Evolutionary conservation across 345 rosid genomes (phyloP).

Genomic region (Arabis alpina): DNA sequence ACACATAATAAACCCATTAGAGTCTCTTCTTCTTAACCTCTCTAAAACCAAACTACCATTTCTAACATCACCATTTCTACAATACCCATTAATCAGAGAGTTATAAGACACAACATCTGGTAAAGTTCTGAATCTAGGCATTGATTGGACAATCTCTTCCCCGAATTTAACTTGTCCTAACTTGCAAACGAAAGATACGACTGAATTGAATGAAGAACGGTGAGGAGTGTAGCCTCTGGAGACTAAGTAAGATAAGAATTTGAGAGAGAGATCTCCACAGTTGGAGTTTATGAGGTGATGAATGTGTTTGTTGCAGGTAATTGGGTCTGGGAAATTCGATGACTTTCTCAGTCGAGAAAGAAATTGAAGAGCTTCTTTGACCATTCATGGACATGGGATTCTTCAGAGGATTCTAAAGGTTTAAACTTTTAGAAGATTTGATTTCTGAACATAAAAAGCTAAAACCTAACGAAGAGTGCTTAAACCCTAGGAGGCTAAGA

Average conservation of each 20-base stretch:
- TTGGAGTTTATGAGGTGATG: conserved; percentile 44
- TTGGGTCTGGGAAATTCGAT: conserved; percentile 33
- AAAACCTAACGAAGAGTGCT: conserved; percentile 15
- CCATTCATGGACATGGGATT: conserved; percentile 46
- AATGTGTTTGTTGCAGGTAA: conserved; percentile 48
- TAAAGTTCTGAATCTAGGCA: conserved; percentile 44
- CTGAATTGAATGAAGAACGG: conserved; percentile 53
- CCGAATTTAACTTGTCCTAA: conserved; percentile 44
- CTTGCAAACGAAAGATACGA: conserved; percentile 44
- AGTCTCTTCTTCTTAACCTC: conserved; percentile 23
- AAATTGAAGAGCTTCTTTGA: conserved; percentile 43
- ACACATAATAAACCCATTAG: conserved; percentile 29
- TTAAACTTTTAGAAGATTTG: neutral
- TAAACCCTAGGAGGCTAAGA: conserved; percentile 40
- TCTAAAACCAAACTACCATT: conserved; percentile 43
- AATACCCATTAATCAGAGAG: conserved; percentile 53
- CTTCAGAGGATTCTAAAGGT: conserved; percentile 25
- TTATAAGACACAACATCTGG: conserved; percentile 51
- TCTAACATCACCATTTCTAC: conserved; percentile 39
- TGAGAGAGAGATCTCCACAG: conserved; percentile 50
- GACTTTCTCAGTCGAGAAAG: conserved; percentile 42
- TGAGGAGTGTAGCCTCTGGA: conserved; percentile 50
- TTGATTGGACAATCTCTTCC: conserved; percentile 39
- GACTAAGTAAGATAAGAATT: conserved; percentile 46
- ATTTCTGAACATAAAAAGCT: neutral